These are phyloP conservation scores for Colletotrichum liaoningense DNA, from an alignment of 2,329 filamentous ascomycete species.

Conservation along the genomic window DNA sequence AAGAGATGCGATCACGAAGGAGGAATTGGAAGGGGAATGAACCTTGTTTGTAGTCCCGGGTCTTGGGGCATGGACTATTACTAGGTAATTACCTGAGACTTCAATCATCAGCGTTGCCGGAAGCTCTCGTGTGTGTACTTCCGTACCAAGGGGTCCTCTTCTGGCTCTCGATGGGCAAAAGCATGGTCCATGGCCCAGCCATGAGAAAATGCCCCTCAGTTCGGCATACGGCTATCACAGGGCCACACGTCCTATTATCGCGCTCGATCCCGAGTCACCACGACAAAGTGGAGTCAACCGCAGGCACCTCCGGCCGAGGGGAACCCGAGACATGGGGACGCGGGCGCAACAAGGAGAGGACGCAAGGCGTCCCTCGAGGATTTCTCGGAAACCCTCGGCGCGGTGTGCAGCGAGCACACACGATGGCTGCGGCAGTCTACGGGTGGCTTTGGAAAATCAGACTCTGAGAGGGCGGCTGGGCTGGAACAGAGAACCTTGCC, in stretches of 20 bases:
- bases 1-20: constrained; percentile 10
- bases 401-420: constrained; percentile 22
- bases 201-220: constrained; percentile 27
- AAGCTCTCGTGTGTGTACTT: constrained; percentile 17
- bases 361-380: constrained; percentile 32
- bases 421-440: not conserved
- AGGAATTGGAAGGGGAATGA: constrained; percentile 17
- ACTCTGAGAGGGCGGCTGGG: not conserved
- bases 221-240: constrained; percentile 36
- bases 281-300: constrained; percentile 24
- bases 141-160: not conserved
- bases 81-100: constrained; percentile 6
- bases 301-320: constrained; percentile 42
- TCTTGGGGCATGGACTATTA: constrained; percentile 12
- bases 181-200: not conserved
- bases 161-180: not conserved
- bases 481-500: constrained; percentile 7
- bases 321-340: constrained; percentile 38
- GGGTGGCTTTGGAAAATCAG: not conserved
- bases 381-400: constrained; percentile 38
- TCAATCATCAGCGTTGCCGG: constrained; percentile 24
- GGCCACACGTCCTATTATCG: constrained; percentile 27
- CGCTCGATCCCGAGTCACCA: constrained; percentile 31
- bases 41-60: constrained; percentile 24
- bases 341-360: not conserved